Evolutionary conservation across 345 rosid genomes (phyloP), one percentile per base, ranked within the genome.

Genomic region (Mangifera indica): DNA sequence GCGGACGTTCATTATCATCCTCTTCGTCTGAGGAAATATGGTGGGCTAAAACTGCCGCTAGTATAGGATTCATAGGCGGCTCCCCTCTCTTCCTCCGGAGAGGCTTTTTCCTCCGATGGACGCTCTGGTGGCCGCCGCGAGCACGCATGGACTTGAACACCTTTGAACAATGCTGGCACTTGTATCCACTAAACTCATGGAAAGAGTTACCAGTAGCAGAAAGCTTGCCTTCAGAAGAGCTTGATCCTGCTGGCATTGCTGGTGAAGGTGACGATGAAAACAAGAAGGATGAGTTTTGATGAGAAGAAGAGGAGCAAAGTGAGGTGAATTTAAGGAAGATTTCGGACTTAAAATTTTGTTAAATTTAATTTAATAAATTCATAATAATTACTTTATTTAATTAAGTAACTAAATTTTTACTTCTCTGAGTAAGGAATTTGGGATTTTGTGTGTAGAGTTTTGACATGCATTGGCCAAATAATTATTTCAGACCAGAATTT

Each of bases 111-210:
- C 20, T 14, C 18, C 64, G 63, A 29, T 69, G 73, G 49, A 54
- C 61, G 3, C 20, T 60, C 25, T 60, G 62, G 29, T 75, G 78
- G 21, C 69, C 68, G 10, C 63, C 73, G 11, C 71, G 69, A 37
- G 69, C 73, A 24, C 42, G 78, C 5, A 37, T 37, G 22, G 73
- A 18, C 22, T 42, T 6, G 78, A 75, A 75, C 12, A 42, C 34
- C 48, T 56, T 68, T 32, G 40, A 25, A 22, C 78, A 75, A 44
- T 57, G 7, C 42, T 21, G 21, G 56, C 73, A 75, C 62, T 46
- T 22, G 63, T 52, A 69, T 1, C 4, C 18, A 46, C 4, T 6
- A 7, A 37, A 5, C 7, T 37, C 42, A 37, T 5, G 12, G 26
- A n/a, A 40, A 14, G 21, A 29, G 22, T 5, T 17, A 24, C 55